Evolutionary conservation across 2,329 filamentous ascomycete species (phyloP), one percentile per base, ranked within the genome.

Genomic region (Colletotrichum tropicicola): DNA sequence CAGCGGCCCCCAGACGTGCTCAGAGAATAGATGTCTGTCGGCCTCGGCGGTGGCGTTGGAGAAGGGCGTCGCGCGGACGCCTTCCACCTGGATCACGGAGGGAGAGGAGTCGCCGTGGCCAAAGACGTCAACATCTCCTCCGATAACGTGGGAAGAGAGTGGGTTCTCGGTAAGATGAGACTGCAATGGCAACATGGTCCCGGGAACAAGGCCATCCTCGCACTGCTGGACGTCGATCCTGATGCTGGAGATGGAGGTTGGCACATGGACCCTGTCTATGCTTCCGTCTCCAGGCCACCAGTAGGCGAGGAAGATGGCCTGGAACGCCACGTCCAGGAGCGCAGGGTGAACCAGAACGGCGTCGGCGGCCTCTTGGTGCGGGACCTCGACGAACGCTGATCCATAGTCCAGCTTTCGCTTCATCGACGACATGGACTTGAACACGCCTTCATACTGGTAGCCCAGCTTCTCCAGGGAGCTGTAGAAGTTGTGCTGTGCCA

Each of bases 291-390:
- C 72, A 0, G 78, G 78, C 19, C 65, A 73, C 7, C 70, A 70
- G 48, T 70, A 73, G 2, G 77, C 76, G 3, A 72, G 60, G 4
- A 79, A 68, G 23, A 73, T 57, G 3, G 72, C 59, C 57, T 81
- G 79, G 52, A 81, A 72, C 0, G 74, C 73, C 0, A 69, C 68
- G 49, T 80, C 78, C 0, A 81, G 68, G 5, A 70, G 60, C 0
- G 65, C 72, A 0, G 78, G 78, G 44, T 79, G 77, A 0, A 80
- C 27, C 4, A 63, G 27, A 12, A 55, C 28, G 8, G 28, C 6
- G 25, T 12, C 37, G 35, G 35, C 12, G 41, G 35, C 0, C 7
- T 23, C 4, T 55, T n/a, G 17, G 19, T 45, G 8, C 30, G 12
- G 17, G 19, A n/a, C 2, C 17, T 6, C 4, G 39, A 23, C 1